These are phyloP conservation scores for Jatropha podagrica DNA, from an alignment of 441 rosid species.

Conservation along the genomic window DNA sequence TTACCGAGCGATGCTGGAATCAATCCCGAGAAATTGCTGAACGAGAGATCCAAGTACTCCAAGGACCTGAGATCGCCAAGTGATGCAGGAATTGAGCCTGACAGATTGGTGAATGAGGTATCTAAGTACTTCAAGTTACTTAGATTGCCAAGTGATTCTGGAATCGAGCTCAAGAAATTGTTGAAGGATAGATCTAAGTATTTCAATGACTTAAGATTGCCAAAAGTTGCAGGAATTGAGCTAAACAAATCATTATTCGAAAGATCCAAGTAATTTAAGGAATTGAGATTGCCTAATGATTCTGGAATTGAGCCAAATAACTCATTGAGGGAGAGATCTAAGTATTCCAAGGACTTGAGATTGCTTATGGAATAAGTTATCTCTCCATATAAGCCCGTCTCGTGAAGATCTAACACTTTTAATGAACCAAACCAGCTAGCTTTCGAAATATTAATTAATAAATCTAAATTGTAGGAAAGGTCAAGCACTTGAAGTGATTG, in stretches of 20 bases:
- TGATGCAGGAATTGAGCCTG: constrained; percentile 22
- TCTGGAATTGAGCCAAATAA: constrained; percentile 17
- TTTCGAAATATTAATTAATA: neutral
- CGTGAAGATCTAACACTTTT: neutral
- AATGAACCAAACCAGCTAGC: constrained; percentile 25
- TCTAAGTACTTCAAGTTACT: neutral
- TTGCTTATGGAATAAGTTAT: neutral
- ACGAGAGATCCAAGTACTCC: neutral
- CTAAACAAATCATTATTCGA: neutral
- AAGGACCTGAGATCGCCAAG: constrained; percentile 5
- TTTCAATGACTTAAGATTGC: neutral
- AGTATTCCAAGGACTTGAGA: neutral
- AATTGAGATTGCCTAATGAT: constrained; percentile 12
- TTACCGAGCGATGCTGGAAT: constrained; percentile 3
- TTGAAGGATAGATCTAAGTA: neutral
- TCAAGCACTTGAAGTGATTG: constrained; percentile 9
- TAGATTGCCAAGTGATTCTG: constrained; percentile 8
- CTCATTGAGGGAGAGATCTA: neutral
- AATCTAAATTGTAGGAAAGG: neutral
- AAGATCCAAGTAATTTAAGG: neutral
- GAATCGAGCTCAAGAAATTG: constrained; percentile 14
- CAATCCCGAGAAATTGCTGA: neutral
- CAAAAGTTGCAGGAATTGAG: neutral
- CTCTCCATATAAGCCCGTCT: constrained; percentile 11
- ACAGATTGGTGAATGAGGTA: neutral